A percentile compares a stretch with the other conserved stretches of the same genome.
Evolutionary conservation across 345 rosid species (phyloP).

Genomic region (Angophora floribunda): DNA sequence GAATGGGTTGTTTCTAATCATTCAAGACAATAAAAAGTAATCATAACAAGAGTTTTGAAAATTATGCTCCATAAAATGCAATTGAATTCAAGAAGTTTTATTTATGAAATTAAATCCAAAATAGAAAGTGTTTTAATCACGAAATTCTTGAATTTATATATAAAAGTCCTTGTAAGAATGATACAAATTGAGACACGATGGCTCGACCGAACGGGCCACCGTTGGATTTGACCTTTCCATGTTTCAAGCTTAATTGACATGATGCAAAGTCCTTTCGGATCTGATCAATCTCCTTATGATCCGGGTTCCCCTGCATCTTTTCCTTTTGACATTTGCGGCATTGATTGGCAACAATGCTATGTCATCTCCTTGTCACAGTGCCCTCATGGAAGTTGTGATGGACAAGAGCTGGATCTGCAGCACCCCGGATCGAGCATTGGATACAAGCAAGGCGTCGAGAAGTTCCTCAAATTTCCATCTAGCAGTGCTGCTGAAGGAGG

Average conservation of each 20-base stretch:
- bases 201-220: not conserved
- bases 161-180: not conserved
- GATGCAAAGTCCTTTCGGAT: not conserved
- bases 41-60: fast-evolving
- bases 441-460: not conserved
- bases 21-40: not conserved
- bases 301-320: not conserved
- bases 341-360: not conserved
- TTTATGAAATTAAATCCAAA: not conserved
- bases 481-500: not conserved
- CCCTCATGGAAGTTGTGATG: not conserved
- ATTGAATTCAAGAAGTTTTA: not conserved
- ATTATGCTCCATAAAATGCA: not conserved
- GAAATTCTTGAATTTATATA: not conserved
- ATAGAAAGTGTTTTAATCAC: not conserved
- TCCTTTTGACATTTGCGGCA: not conserved
- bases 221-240: not conserved
- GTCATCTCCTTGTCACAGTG: not conserved
- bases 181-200: not conserved
- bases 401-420: not conserved
- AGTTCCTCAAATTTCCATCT: not conserved
- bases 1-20: not conserved
- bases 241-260: not conserved
- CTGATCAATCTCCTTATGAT: not conserved
- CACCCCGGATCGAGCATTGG: not conserved